Conservation (phyloP, 129 eudicot genomes). For the Escallonia herrerae region DNA sequence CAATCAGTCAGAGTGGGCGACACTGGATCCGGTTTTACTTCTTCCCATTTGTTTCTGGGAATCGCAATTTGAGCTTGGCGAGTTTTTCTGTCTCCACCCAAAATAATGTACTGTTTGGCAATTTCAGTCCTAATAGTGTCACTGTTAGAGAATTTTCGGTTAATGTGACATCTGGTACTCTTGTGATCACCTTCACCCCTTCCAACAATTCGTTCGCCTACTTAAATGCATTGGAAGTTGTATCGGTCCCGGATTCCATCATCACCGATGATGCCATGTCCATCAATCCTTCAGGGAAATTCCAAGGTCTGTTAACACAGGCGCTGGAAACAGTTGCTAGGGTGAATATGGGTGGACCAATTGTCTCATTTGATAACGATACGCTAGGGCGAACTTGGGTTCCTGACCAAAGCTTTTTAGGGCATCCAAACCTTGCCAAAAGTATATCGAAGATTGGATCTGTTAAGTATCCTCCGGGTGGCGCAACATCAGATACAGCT, state of each 20-base stretch:
- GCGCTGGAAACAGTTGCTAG: conserved; percentile 59
- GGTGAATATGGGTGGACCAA: conserved; percentile 87
- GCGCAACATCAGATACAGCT: conserved; percentile 55
- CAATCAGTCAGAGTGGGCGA: conserved; percentile 61
- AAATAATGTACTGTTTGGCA: conserved; percentile 37
- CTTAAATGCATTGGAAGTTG: conserved; percentile 73
- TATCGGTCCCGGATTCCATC: conserved; percentile 58
- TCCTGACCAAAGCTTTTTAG: conserved; percentile 39
- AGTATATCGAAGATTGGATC: conserved; percentile 20
- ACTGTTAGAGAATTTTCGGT: conserved; percentile 53
- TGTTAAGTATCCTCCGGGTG: conserved; percentile 37
- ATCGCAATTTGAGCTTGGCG: conserved; percentile 46
- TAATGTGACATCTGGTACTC: conserved; percentile 30
- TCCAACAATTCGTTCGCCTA: conserved; percentile 52
- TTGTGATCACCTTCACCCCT: conserved; percentile 50
- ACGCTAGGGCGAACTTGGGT: conserved; percentile 66
- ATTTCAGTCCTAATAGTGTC: conserved; percentile 27
- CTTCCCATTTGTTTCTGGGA: conserved; percentile 46
- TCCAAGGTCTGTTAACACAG: conserved; percentile 33
- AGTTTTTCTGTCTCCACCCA: conserved; percentile 56
- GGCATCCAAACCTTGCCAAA: conserved; percentile 19
- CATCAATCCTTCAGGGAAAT: conserved; percentile 35
- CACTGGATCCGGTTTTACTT: conserved; percentile 85
- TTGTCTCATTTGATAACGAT: conserved; percentile 50
- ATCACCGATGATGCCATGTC: conserved; percentile 50